Conservation (phyloP, 176 grass and related monocot species). For the Carex cristatella region DNA sequence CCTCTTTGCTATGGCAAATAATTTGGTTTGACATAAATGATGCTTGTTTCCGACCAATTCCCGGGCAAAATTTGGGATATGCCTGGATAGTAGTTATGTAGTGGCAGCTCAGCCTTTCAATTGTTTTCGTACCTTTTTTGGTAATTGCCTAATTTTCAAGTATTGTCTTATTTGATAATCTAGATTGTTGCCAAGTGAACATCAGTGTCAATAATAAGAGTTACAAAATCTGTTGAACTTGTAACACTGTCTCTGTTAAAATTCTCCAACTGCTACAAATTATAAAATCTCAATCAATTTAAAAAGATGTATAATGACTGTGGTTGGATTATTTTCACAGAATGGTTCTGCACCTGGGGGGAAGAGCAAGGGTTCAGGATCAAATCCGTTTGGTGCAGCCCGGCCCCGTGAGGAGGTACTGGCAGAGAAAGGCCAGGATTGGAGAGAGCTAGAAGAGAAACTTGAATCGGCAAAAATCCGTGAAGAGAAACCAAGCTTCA, state of each 20-base stretch:
- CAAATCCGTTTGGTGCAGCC: constrained; percentile 23
- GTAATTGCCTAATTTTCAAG: not conserved
- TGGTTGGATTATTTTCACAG: not conserved
- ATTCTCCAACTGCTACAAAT: not conserved
- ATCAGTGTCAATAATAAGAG: not conserved
- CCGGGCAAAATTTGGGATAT: not conserved
- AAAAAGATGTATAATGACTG: not conserved
- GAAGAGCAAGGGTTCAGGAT: not conserved
- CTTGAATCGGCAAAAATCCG: constrained; percentile 17
- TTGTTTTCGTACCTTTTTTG: not conserved
- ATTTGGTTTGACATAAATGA: not conserved
- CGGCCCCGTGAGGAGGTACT: constrained; percentile 27
- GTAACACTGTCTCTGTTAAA: not conserved
- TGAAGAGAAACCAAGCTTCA: not conserved
- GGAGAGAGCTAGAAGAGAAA: constrained; percentile 24
- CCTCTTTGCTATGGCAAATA: not conserved
- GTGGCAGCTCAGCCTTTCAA: not conserved
- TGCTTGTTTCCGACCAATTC: not conserved
- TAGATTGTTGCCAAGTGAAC: not conserved
- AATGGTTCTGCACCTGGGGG: not conserved
- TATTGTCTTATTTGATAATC: not conserved
- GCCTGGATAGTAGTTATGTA: not conserved
- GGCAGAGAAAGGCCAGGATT: constrained; percentile 30
- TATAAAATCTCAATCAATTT: not conserved
- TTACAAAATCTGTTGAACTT: not conserved